Base-by-base conservation (phyloP, 2,329 filamentous ascomycete genomes). In the Cladophialophora bantiana region DNA sequence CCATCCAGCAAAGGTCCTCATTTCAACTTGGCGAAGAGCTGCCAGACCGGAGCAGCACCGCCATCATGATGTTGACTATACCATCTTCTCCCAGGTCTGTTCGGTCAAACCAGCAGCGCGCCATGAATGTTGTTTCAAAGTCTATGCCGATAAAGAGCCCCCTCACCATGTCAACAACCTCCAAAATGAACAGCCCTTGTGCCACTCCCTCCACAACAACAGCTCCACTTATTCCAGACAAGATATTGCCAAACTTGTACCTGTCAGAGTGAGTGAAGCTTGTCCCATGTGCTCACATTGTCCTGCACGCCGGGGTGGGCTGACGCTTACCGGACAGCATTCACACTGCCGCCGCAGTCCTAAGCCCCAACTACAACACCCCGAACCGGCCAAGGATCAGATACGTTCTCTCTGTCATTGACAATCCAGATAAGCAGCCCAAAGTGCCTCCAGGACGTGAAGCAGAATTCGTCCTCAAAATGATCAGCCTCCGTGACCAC, bases 221-320 rank as follows among this genome's bases (percentile, higher is more conserved):
- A 32, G 68, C 68, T 7, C 70, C 70, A 13, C 40, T 70, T 7
- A 64, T 70, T n/a, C 70, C 66, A 26, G 70, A 70, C 42, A 63
- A 64, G 50, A 68, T 70, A 26, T 38, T 70, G 34, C 66, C 68
- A 4, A 66, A 67, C 26, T n/a, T 71, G 36, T 71, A 69, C 36
- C 34, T 71, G 2, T 68, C 68, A 35, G 68, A 70, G 69, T 70
- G 59, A 63, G 69, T 67, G 13, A 34, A 31, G 34, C 34, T 36
- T 56, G 10, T n/a, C 9, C 31, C 12, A 32, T 26, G 26, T 3
- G 26, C 26, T 26, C 26, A 26, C 20, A 12, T 54, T 9, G 7
- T n/a, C 20, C 32, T 26, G 5, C 3, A 34, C 34, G 31, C 32
- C 32, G 13, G 13, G 6, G 26, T 40, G 12, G 52, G 15, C 57